phyloP scores from a whole-genome alignment of 2,329 filamentous ascomycete species.

The Lizonia empirigonia region DNA sequence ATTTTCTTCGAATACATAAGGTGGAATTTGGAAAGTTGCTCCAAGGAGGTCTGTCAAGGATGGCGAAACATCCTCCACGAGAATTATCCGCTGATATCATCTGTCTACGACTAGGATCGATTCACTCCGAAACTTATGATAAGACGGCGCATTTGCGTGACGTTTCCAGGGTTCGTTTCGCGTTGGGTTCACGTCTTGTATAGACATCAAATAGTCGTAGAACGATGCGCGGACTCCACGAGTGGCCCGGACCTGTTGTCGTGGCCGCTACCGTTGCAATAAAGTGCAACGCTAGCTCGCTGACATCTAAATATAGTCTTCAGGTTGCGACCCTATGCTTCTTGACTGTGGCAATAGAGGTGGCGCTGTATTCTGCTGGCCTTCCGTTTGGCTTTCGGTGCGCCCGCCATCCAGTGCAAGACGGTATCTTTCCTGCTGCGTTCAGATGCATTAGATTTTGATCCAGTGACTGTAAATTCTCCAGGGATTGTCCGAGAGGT shows the following conservation, averaged over 20 bases:
- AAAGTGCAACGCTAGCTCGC: not conserved
- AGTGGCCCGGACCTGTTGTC: not conserved
- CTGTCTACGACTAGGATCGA: not conserved
- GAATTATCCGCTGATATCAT: not conserved
- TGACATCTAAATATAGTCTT: not conserved
- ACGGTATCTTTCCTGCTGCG: too few species aligned
- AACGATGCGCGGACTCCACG: not conserved
- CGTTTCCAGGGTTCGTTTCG: not conserved
- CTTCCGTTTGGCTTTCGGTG: too few species aligned
- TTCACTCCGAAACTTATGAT: not conserved
- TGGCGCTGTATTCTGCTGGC: too few species aligned
- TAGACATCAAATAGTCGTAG: not conserved
- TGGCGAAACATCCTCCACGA: slow-evolving; percentile 23
- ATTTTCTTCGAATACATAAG: slow-evolving; percentile 24
- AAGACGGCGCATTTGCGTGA: not conserved
- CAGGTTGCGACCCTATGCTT: too few species aligned
- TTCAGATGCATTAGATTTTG: too few species aligned
- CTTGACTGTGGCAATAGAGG: too few species aligned
- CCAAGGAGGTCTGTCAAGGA: slow-evolving; percentile 19
- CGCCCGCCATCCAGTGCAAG: too few species aligned
- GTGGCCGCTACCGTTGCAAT: not conserved
- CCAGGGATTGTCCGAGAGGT: too few species aligned
- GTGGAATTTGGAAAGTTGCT: slow-evolving; percentile 23
- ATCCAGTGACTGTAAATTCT: too few species aligned
- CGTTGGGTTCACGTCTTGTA: not conserved